These are phyloP conservation scores for Melampsora americana DNA, from an alignment of 1,284 basidiomycete species.

Conservation along the genomic window DNA sequence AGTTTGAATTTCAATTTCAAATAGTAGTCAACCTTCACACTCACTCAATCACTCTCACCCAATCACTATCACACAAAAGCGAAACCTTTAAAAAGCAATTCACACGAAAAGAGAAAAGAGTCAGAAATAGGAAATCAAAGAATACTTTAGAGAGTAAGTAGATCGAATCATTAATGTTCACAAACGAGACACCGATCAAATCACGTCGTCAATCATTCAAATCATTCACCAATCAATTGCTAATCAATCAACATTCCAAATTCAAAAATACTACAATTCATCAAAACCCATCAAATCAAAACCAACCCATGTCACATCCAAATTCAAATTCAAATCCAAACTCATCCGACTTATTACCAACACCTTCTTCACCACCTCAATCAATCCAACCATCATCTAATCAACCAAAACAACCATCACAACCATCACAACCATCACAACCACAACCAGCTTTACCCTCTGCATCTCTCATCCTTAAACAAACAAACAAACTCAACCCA, in stretches of 20 bases:
- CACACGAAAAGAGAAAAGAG: too few relatives aligned
- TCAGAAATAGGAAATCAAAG: too few relatives aligned
- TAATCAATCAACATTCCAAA: conserved; percentile 7
- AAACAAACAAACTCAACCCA: conserved; percentile 18
- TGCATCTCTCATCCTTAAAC: conserved; percentile 26
- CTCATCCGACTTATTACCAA: neutral
- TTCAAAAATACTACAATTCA: too few relatives aligned
- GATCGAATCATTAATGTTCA: conserved; percentile 38
- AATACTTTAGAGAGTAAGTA: too few relatives aligned
- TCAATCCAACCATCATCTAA: neutral
- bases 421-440: neutral
- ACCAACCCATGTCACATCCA: neutral
- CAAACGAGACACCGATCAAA: conserved; percentile 24
- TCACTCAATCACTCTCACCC: too few relatives aligned
- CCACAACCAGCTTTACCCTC: conserved; percentile 16
- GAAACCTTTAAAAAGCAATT: too few relatives aligned
- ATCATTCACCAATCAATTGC: conserved; percentile 30
- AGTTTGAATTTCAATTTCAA: too few relatives aligned
- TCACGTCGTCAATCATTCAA: conserved; percentile 32
- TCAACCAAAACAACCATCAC: neutral
- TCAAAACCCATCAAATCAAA: neutral
- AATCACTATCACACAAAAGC: too few relatives aligned
- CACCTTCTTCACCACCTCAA: neutral
- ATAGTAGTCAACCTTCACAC: too few relatives aligned
- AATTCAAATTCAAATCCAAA: too few relatives aligned